Evolutionary conservation across 2,329 filamentous ascomycete species (phyloP), one percentile per base, ranked within the genome.

Genomic region (Phoma sp.): DNA sequence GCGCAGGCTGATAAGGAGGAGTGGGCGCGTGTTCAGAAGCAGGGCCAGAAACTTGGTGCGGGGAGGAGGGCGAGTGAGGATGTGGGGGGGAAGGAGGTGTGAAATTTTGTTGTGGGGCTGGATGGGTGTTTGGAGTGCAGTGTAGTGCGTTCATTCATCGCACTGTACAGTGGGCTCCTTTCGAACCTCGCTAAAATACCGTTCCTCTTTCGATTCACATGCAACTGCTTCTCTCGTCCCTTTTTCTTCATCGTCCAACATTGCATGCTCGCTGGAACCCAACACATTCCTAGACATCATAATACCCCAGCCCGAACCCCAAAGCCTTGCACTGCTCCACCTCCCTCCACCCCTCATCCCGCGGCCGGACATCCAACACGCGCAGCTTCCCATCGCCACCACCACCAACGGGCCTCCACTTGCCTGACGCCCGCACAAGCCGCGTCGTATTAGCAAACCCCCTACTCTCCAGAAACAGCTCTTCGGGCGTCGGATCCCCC

Each of bases 11-110:
- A 29, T 29, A 8, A 56, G 24, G 75, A 78, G 55, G 76, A 80
- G 64, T 79, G 78, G 78, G 60, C 67, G 24, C 55, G 70, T 8
- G 74, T 76, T 25, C 58, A 62, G 51, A 67, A 68, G 44, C 50
- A 57, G 36, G 29, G 27, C 7, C 27, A 29, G 7, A 10, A 69
- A 51, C 24, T 64, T 65, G 48, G 65, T 61, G 48, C 68, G 64
- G 27, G 35, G 43, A 13, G 48, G 35, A 13, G 43, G 39, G 19
- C 25, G 32, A 2, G 63, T 55, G 46, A 55, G 58, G 39, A 57
- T 43, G 32, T 27, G 45, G 27, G 37, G 21, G 21, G 10, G 2
- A 22, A 51, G 32, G 25, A 43, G 8, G 24, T 43, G 17, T 55
- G 35, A 25, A 1, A 17, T 17, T 17, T 17, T 17, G 21, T 31